Evolutionary conservation across 78 protist genomes (phyloP).

Genomic region (Dictyostelium capitatum): DNA sequence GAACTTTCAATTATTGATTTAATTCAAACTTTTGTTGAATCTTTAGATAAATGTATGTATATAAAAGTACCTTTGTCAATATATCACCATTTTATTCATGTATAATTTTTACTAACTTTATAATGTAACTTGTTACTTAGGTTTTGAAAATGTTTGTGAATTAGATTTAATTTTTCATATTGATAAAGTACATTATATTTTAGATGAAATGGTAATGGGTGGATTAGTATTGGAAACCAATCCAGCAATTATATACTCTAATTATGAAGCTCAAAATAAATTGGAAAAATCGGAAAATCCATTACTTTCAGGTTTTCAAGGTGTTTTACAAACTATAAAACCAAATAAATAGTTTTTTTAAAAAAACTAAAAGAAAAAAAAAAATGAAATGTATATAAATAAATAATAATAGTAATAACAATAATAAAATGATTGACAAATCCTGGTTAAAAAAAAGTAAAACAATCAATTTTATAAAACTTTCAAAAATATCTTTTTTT

Average conservation of each 20-base stretch:
- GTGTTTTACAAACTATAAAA: slow-evolving; percentile 2
- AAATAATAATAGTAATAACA: not conserved
- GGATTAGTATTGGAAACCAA: slow-evolving; percentile 97
- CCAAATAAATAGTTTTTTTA: not conserved
- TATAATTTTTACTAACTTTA: no score
- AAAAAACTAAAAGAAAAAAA: not conserved
- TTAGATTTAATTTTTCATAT: slow-evolving; percentile 96
- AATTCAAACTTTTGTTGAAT: slow-evolving; percentile 97
- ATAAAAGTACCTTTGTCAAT: no score
- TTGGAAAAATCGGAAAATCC: slow-evolving; percentile 83
- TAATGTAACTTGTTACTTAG: slow-evolving; percentile 1
- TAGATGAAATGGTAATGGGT: slow-evolving; percentile 98
- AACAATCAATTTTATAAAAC: no score
- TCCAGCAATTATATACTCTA: slow-evolving; percentile 73
- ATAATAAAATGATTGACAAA: not conserved
- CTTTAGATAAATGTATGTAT: slow-evolving; percentile 90
- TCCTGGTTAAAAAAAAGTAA: not conserved
- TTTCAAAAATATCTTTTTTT: not conserved
- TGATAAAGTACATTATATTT: slow-evolving; percentile 95
- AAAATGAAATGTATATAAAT: not conserved
- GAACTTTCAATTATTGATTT: slow-evolving; percentile 97
- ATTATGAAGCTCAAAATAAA: slow-evolving; percentile 51
- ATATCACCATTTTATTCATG: no score
- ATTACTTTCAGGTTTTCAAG: slow-evolving; percentile 31
- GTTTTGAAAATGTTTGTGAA: slow-evolving; percentile 98